Conservation (phyloP, 148 eudicot species). For the Rhododendron molle region DNA sequence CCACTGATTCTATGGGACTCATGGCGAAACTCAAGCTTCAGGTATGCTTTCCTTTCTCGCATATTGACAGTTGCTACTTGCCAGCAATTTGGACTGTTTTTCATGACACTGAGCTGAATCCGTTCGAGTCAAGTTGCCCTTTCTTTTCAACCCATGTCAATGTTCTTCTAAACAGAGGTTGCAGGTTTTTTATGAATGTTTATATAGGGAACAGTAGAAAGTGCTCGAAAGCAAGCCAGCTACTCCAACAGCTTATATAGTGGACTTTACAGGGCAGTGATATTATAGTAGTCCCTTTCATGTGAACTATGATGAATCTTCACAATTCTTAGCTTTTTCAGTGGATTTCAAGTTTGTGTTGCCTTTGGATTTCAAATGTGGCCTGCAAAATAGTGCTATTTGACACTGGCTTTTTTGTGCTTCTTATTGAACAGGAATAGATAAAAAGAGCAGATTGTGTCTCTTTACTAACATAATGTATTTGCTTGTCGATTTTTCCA, state of each 20-base stretch:
- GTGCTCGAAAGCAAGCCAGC: not conserved
- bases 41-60: constrained; percentile 29
- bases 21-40: constrained; percentile 37
- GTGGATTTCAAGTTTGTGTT: not conserved
- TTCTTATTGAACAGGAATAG: not conserved
- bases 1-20: constrained; percentile 28
- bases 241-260: not conserved
- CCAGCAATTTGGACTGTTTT: constrained; percentile 3
- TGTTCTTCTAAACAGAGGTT: not conserved
- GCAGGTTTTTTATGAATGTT: not conserved
- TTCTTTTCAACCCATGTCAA: not conserved
- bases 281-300: not conserved
- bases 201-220: not conserved
- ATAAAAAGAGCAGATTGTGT: not conserved
- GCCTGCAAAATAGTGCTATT: not conserved
- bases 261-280: not conserved
- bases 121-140: not conserved
- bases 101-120: not conserved
- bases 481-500: not conserved
- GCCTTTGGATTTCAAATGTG: not conserved
- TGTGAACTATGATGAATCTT: not conserved
- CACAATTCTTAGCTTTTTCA: not conserved
- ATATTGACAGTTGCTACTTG: not conserved
- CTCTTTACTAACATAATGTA: not conserved
- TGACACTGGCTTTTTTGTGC: not conserved